Percentiles rank a stretch among this genome's conserved stretches.
These are phyloP conservation scores for Peronospora belbahrii DNA, from an alignment of 352 stramenopile genomes.

Conservation along the genomic window DNA sequence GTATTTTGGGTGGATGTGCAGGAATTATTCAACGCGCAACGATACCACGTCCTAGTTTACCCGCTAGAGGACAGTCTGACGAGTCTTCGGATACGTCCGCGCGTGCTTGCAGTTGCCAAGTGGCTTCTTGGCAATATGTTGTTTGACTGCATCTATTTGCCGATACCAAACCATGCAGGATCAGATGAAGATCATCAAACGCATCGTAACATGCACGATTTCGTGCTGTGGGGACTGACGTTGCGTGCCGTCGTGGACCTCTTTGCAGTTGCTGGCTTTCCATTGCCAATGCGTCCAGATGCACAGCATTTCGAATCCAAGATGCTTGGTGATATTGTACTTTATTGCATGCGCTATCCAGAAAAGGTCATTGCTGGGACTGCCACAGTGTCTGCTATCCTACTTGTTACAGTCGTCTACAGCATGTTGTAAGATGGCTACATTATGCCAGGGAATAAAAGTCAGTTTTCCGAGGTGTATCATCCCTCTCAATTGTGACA, in stretches of 20 bases:
- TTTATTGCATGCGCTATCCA: conserved; percentile 47
- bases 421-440: conserved; percentile 31
- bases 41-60: conserved; percentile 53
- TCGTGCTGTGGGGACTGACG: conserved; percentile 81
- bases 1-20: conserved; percentile 80
- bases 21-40: conserved; percentile 52
- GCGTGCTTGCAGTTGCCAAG: conserved; percentile 24
- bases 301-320: conserved; percentile 52
- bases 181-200: conserved; percentile 36
- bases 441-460: conserved; percentile 1
- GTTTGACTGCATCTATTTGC: conserved; percentile 73
- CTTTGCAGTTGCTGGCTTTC: conserved; percentile 28
- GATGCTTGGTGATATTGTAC: conserved; percentile 35
- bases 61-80: conserved; percentile 52
- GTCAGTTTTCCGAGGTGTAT: conserved; percentile 1
- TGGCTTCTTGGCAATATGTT: conserved; percentile 44
- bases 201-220: conserved; percentile 49
- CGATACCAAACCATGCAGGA: conserved; percentile 32
- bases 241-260: conserved; percentile 59
- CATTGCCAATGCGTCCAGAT: conserved; percentile 45
- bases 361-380: conserved; percentile 40
- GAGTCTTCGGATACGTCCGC: conserved; percentile 26
- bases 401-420: conserved; percentile 36
- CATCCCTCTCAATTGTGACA: conserved; percentile 5
- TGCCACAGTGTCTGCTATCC: conserved; percentile 34